phyloP scores from a whole-genome alignment of 176 grass and related monocot genomes.

The Phoenix roebelenii region DNA sequence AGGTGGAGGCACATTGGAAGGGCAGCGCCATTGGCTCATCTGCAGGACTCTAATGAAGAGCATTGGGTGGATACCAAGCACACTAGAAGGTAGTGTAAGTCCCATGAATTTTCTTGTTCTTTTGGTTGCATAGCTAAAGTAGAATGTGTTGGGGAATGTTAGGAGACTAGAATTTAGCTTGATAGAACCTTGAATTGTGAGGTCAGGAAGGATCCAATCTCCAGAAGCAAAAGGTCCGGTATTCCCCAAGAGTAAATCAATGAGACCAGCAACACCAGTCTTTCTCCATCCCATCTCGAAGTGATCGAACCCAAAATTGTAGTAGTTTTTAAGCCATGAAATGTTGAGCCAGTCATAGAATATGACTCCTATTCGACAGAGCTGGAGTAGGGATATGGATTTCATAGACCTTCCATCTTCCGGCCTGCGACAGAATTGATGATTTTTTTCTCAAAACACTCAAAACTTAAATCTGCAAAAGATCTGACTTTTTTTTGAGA shows the following conservation, averaged over 20 bases:
- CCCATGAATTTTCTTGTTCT: conserved; percentile 25
- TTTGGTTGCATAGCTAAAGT: conserved; percentile 72
- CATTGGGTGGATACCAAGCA: conserved; percentile 48
- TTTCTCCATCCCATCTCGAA: conserved; percentile 44
- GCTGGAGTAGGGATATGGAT: conserved; percentile 35
- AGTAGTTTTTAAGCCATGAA: conserved; percentile 54
- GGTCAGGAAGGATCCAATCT: conserved; percentile 72
- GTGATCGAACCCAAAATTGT: conserved; percentile 74
- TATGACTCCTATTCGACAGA: conserved; percentile 37
- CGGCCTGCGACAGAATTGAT: conserved; percentile 7
- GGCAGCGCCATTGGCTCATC: conserved; percentile 52
- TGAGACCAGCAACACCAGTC: conserved; percentile 15
- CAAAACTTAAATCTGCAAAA: too few relatives aligned
- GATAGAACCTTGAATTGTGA: conserved; percentile 50
- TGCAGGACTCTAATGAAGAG: conserved; percentile 51
- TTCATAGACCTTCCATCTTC: conserved; percentile 38
- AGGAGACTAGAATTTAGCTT: conserved; percentile 31
- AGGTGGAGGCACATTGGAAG: conserved; percentile 15
- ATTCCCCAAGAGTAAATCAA: conserved; percentile 27
- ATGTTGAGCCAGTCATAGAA: conserved; percentile 71
- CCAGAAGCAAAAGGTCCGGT: conserved; percentile 51
- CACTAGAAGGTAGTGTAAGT: conserved; percentile 31
- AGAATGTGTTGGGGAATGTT: conserved; percentile 57
- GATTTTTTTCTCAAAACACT: too few relatives aligned
- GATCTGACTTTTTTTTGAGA: too few relatives aligned